Evolutionary conservation across 148 eudicot genomes (phyloP).

Genomic region (Dysphania ambrosioides): DNA sequence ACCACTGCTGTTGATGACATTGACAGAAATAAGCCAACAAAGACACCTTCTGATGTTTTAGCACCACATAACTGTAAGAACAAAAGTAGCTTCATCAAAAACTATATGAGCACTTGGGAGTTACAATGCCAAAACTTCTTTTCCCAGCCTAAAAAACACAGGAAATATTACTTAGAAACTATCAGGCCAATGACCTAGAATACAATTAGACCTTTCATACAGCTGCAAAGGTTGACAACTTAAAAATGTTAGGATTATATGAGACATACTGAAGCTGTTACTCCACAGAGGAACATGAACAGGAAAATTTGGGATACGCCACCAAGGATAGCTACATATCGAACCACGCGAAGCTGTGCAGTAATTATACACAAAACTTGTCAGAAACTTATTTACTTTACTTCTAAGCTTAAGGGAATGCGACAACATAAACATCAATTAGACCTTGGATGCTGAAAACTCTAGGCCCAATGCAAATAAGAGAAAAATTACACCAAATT

Average conservation of each 20-base stretch:
- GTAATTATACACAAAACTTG: constrained; percentile 9
- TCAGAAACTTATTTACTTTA: not conserved
- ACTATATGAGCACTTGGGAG: no score
- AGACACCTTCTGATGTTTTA: constrained; percentile 78
- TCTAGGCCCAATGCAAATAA: constrained; percentile 96
- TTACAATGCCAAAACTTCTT: no score
- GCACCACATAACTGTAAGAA: constrained; percentile 81
- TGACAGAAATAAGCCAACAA: constrained; percentile 79
- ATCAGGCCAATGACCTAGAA: not conserved
- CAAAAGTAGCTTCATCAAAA: constrained; percentile 23
- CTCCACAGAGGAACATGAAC: constrained; percentile 86
- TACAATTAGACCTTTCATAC: not conserved
- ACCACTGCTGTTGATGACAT: constrained; percentile 98
- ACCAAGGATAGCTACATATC: constrained; percentile 94
- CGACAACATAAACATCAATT: not conserved
- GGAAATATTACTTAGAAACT: not conserved
- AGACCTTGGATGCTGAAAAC: constrained; percentile 86
- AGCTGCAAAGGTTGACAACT: not conserved
- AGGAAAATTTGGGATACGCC: constrained; percentile 85
- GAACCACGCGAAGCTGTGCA: constrained; percentile 89
- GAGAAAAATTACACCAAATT: constrained; percentile 98
- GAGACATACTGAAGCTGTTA: constrained; percentile 78
- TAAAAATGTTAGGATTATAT: constrained; percentile 15
- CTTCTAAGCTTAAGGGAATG: constrained; percentile 2
- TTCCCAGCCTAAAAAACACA: no score